These are phyloP conservation scores for Penicillium concentricum DNA, from an alignment of 2,329 filamentous ascomycete species.

Conservation along the genomic window DNA sequence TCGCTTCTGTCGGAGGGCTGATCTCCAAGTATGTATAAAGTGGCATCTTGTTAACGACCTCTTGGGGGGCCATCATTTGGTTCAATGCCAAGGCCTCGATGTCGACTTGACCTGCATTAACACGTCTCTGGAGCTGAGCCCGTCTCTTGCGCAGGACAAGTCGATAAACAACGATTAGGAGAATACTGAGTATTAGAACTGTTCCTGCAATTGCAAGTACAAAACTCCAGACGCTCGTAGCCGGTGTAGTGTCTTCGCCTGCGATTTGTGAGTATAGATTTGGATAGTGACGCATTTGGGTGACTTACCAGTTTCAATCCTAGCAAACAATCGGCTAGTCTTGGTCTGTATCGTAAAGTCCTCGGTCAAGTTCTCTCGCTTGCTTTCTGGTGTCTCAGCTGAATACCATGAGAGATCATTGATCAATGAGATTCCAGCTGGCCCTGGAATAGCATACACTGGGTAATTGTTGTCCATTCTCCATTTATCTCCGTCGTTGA, in stretches of 20 bases:
- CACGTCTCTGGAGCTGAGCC: slow-evolving; percentile 64
- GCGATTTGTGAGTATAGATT: slow-evolving; percentile 49
- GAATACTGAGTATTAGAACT: slow-evolving; percentile 66
- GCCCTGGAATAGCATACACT: slow-evolving; percentile 75
- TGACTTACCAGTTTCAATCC: slow-evolving; percentile 47
- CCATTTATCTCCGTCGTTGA: slow-evolving; percentile 71
- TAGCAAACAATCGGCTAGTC: slow-evolving; percentile 48
- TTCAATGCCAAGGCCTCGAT: slow-evolving; percentile 84
- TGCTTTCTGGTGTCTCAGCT: slow-evolving; percentile 61
- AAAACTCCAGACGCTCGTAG: slow-evolving; percentile 82
- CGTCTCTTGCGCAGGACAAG: slow-evolving; percentile 71
- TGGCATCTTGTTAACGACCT: slow-evolving; percentile 71
- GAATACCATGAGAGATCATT: slow-evolving; percentile 72
- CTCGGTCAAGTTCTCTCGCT: slow-evolving; percentile 32
- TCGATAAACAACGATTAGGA: slow-evolving; percentile 71
- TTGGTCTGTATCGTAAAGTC: not conserved
- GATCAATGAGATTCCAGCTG: slow-evolving; percentile 67
- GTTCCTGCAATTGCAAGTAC: slow-evolving; percentile 74
- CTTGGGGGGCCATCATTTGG: slow-evolving; percentile 70
- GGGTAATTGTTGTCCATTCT: slow-evolving; percentile 69
- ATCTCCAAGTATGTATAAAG: slow-evolving; percentile 68
- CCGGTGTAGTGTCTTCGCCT: slow-evolving; percentile 33
- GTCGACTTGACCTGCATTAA: slow-evolving; percentile 77
- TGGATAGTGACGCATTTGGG: not conserved
- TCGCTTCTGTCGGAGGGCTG: slow-evolving; percentile 14